Conservation (phyloP, 305 asterid genomes). For the Solanum hybrid region DNA sequence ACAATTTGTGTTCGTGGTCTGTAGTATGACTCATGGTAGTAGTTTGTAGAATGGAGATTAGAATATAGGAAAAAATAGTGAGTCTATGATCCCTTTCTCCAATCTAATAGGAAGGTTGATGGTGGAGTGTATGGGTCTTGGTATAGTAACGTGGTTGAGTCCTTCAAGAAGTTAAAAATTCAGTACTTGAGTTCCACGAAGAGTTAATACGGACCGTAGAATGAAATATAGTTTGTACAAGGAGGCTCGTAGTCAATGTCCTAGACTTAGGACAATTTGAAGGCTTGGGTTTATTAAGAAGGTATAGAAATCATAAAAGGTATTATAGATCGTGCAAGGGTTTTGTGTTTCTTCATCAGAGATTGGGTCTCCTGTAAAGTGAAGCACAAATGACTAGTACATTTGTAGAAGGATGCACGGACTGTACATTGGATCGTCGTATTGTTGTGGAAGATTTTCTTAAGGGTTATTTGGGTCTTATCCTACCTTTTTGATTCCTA, state of each 20-base stretch:
- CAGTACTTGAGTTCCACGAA: neutral
- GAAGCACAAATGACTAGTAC: neutral
- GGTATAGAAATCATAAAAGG: neutral
- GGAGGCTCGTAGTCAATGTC: neutral
- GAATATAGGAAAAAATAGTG: neutral
- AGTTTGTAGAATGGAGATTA: neutral
- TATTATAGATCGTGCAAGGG: neutral
- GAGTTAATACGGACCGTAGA: neutral
- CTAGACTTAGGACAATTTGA: neutral
- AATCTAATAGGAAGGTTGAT: too few species aligned
- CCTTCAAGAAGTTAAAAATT: neutral
- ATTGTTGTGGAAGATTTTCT: neutral
- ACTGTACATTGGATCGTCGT: neutral
- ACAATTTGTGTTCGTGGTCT: too few species aligned
- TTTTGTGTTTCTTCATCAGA: neutral
- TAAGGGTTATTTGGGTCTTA: neutral
- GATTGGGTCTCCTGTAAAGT: neutral
- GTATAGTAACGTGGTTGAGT: neutral
- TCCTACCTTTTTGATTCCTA: neutral
- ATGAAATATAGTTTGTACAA: neutral
- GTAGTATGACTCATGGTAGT: too few species aligned
- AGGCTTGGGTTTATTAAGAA: neutral
- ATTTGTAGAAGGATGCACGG: neutral
- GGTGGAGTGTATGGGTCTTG: neutral
- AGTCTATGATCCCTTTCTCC: neutral